These are phyloP conservation scores for Aureobasidium sp. DNA, from an alignment of 2,329 filamentous ascomycete genomes.

Conservation along the genomic window DNA sequence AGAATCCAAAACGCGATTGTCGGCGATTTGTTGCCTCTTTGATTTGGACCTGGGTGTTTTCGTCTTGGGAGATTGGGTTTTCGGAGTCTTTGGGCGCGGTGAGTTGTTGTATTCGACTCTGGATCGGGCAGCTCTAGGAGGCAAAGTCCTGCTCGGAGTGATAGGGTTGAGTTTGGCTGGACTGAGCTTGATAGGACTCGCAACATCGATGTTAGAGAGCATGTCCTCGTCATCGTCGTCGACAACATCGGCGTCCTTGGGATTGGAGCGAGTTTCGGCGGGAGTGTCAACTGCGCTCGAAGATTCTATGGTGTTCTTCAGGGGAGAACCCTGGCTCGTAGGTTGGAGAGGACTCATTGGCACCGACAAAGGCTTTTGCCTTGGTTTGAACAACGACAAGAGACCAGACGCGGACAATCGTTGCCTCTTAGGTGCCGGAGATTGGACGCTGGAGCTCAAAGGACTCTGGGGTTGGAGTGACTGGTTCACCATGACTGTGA, in stretches of 20 bases:
- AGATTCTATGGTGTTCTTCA: neutral
- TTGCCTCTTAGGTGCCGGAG: neutral
- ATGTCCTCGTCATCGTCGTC: conserved; percentile 2
- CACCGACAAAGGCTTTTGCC: neutral
- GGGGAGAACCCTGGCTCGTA: neutral
- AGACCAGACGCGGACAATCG: conserved; percentile 3
- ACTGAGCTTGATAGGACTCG: neutral
- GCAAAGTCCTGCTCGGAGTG: conserved; percentile 16
- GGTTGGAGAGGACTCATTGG: neutral
- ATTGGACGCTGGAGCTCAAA: neutral
- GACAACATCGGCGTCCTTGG: neutral
- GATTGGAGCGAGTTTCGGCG: neutral
- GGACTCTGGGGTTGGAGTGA: neutral
- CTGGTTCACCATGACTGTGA: neutral
- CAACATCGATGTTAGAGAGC: conserved; percentile 9
- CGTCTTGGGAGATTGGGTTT: neutral
- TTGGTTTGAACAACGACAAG: conserved; percentile 10
- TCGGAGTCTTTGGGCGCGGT: conserved; percentile 2
- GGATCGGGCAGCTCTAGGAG: conserved; percentile 20
- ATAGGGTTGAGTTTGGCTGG: neutral
- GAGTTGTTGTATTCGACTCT: conserved; percentile 20
- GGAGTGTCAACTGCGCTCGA: neutral
- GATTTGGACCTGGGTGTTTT: conserved; percentile 11
- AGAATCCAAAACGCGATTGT: conserved; percentile 9
- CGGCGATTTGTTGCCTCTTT: conserved; percentile 10